Percentiles rank a stretch among this genome's conserved stretches.
These are phyloP conservation scores for Tulasnella sp. DNA, from an alignment of 768 basidiomycete genomes.

Conservation along the genomic window DNA sequence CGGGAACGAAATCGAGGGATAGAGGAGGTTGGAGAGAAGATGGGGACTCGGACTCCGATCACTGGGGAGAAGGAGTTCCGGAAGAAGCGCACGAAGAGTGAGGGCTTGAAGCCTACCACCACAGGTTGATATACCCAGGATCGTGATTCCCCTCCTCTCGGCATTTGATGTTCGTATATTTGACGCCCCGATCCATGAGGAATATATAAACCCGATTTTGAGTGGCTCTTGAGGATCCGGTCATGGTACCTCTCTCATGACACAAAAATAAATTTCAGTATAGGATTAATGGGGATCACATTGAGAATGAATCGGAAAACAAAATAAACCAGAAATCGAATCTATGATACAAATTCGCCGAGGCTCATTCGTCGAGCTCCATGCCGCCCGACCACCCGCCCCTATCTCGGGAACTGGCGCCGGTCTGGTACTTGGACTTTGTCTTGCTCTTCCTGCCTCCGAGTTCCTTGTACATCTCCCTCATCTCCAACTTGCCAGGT, in stretches of 20 bases:
- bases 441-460: conserved; percentile 68
- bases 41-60: neutral
- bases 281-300: too few species aligned
- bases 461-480: conserved; percentile 83
- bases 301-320: too few species aligned
- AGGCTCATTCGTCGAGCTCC: conserved; percentile 14
- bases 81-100: neutral
- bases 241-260: too few species aligned
- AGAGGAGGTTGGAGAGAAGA: neutral
- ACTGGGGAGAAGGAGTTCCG: neutral
- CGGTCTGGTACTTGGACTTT: conserved; percentile 60
- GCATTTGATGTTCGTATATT: too few species aligned
- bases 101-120: neutral
- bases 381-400: conserved; percentile 56
- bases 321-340: too few species aligned
- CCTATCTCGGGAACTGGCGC: conserved; percentile 49
- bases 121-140: too few species aligned
- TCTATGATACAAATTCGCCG: neutral
- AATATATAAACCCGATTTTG: too few species aligned
- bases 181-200: too few species aligned
- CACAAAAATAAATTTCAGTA: too few species aligned
- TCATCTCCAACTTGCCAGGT: conserved; percentile 75
- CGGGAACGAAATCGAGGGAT: neutral
- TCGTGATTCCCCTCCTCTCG: too few species aligned
- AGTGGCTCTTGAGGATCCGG: too few species aligned